These are phyloP conservation scores for Lachnellula subtilissima DNA, from an alignment of 2,329 filamentous ascomycete genomes.

Conservation along the genomic window DNA sequence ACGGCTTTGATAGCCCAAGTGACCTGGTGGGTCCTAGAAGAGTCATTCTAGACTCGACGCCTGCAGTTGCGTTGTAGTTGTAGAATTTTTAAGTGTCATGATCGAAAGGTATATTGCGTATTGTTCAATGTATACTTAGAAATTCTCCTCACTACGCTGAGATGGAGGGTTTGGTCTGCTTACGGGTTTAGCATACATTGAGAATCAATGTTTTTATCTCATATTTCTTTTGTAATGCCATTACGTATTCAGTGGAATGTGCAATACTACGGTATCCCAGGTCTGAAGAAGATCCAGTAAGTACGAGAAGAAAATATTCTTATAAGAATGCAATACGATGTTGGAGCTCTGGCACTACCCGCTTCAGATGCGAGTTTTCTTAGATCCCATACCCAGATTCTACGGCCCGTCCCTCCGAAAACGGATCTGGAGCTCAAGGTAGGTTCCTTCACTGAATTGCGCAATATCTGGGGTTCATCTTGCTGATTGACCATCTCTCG, in stretches of 20 bases:
- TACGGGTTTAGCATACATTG: not conserved
- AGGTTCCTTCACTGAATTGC: too few species aligned
- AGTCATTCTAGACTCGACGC: not conserved
- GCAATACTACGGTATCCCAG: not conserved
- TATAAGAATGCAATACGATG: too few species aligned
- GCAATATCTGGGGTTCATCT: not conserved
- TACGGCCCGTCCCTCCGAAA: too few species aligned
- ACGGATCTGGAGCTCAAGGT: too few species aligned
- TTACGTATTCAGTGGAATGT: not conserved
- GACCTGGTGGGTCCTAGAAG: not conserved
- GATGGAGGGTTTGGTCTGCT: not conserved
- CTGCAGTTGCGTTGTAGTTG: not conserved
- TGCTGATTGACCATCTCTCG: not conserved
- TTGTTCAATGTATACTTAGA: not conserved
- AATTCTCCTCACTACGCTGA: not conserved
- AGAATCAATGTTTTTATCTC: not conserved
- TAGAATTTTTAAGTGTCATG: not conserved
- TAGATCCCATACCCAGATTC: too few species aligned
- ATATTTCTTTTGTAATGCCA: not conserved
- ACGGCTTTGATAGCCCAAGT: not conserved
- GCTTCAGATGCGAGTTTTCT: too few species aligned
- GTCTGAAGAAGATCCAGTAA: too few species aligned
- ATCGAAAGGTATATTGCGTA: not conserved
- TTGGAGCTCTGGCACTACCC: too few species aligned
- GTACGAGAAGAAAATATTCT: too few species aligned